A percentile compares a stretch with the other conserved stretches of the same genome.
Conservation (phyloP, 2,329 filamentous ascomycete species). For the Colletotrichum noveboracense region DNA sequence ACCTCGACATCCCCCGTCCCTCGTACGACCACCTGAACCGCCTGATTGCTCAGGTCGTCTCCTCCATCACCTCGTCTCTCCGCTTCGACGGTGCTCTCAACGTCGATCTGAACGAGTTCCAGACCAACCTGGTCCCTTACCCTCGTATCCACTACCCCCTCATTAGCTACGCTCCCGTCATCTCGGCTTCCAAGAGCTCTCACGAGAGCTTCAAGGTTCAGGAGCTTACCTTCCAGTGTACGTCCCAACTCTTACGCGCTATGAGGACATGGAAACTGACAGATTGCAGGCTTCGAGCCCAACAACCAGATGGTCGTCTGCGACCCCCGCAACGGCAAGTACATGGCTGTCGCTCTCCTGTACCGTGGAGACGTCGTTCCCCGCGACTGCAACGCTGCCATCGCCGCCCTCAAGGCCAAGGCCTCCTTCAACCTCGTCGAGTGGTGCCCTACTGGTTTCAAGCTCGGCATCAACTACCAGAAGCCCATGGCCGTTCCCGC, state of each 20-base stretch:
- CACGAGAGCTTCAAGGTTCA: constrained; percentile 89
- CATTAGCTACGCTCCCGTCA: constrained; percentile 75
- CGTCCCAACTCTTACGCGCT: too few species aligned
- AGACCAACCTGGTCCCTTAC: constrained; percentile 77
- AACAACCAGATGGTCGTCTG: constrained; percentile 83
- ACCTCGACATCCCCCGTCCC: constrained; percentile 72
- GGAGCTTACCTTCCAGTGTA: constrained; percentile 78
- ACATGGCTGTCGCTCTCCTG: constrained; percentile 76
- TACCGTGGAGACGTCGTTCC: constrained; percentile 76
- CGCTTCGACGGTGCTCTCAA: constrained; percentile 77
- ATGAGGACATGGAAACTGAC: constrained; percentile 26
- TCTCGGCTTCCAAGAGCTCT: constrained; percentile 76
- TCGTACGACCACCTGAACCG: constrained; percentile 76
- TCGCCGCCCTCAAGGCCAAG: constrained; percentile 73
- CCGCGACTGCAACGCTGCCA: constrained; percentile 71
- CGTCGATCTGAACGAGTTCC: constrained; percentile 79
- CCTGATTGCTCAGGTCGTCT: constrained; percentile 76
- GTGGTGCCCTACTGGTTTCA: constrained; percentile 79
- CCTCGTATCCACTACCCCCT: constrained; percentile 77
- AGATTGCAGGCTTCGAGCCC: constrained; percentile 68
- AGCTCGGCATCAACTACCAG: constrained; percentile 79
- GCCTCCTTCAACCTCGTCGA: constrained; percentile 76
- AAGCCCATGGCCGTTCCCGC: constrained; percentile 65
- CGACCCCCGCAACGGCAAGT: constrained; percentile 76
- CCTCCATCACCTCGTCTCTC: constrained; percentile 75